Conservation (phyloP, 2,329 filamentous ascomycete species). For the Diaporthe sp. region DNA sequence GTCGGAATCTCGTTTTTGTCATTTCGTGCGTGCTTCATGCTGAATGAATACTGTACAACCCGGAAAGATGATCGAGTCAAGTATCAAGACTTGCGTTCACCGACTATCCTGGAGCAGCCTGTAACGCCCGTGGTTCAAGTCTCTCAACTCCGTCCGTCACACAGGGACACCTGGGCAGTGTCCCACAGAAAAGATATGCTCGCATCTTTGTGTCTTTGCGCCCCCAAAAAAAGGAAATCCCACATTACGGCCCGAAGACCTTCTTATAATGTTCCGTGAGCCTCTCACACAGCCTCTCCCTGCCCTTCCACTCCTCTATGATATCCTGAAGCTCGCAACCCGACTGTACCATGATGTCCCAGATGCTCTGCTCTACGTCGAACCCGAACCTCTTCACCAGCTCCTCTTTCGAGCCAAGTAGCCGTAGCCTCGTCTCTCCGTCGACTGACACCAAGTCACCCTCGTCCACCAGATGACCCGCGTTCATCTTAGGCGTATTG, state of each 20-base stretch:
- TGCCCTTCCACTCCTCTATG: conserved; percentile 39
- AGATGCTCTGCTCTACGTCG: conserved; percentile 53
- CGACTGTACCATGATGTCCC: conserved; percentile 49
- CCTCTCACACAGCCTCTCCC: conserved; percentile 49
- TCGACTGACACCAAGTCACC: conserved; percentile 43
- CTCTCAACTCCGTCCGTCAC: background rate
- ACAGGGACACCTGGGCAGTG: background rate
- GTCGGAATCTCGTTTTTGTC: conserved; percentile 27
- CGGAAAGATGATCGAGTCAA: conserved; percentile 21
- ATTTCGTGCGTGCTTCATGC: conserved; percentile 18
- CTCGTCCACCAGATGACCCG: conserved; percentile 46
- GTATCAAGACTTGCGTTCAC: conserved; percentile 1
- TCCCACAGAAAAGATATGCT: background rate
- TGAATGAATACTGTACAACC: background rate
- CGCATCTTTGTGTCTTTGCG: background rate
- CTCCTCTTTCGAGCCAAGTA: conserved; percentile 49
- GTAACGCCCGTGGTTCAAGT: background rate
- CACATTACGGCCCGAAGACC: conserved; percentile 51
- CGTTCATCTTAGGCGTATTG: conserved; percentile 55
- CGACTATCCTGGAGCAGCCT: conserved; percentile 6
- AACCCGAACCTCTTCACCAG: conserved; percentile 47
- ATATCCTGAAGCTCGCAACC: conserved; percentile 47
- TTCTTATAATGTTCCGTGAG: conserved; percentile 57
- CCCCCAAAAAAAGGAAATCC: background rate
- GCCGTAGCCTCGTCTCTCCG: conserved; percentile 44